Evolutionary conservation across 106 monocot species (phyloP).

Genomic region (Xerophyta viscosa): DNA sequence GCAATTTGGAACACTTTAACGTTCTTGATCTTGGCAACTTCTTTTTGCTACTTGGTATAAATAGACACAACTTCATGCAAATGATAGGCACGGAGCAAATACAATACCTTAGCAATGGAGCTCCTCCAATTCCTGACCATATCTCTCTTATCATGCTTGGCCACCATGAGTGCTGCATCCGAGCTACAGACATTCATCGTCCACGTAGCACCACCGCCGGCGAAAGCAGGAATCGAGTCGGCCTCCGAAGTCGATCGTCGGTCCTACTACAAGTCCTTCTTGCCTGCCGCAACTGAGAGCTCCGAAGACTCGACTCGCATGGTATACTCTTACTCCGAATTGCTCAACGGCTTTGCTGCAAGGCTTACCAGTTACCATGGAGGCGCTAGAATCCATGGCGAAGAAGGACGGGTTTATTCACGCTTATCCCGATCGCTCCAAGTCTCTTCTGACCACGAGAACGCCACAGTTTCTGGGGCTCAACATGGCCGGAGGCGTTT

Average conservation of each 20-base stretch:
- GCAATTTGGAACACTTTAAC: no score
- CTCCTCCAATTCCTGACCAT: no score
- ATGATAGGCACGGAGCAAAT: no score
- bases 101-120: no score
- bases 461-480: conserved; percentile 21
- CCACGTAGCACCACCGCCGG: conserved; percentile 2
- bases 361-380: not conserved
- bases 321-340: not conserved
- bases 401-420: not conserved
- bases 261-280: conserved; percentile 4
- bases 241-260: no score
- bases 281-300: not conserved
- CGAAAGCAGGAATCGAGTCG: no score
- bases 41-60: no score
- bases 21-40: no score
- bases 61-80: no score
- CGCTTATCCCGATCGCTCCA: not conserved
- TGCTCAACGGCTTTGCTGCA: not conserved
- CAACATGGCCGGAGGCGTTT: not conserved
- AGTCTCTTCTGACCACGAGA: conserved; percentile 13
- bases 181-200: conserved; percentile 2
- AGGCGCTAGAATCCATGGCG: not conserved
- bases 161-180: no score
- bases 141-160: no score
- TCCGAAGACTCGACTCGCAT: not conserved